Percentiles rank a stretch among this genome's conserved stretches.
Evolutionary conservation across 2,329 filamentous ascomycete species (phyloP).

Genomic region (Fusarium sp.): DNA sequence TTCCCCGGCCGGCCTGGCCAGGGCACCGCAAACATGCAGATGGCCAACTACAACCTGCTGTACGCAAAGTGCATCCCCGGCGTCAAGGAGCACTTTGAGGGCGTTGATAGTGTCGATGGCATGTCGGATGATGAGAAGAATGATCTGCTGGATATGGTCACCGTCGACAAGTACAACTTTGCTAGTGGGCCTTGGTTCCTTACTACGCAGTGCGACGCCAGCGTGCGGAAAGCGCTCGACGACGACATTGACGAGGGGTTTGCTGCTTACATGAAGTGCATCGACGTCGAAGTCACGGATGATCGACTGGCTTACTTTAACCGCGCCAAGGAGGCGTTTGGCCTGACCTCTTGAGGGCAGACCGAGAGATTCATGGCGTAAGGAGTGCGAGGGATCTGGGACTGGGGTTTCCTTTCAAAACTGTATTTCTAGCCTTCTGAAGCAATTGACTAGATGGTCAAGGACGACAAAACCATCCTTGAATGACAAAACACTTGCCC

Average conservation of each 20-base stretch:
- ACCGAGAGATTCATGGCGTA: background rate
- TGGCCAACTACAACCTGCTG: constrained; percentile 59
- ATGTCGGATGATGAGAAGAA: constrained; percentile 54
- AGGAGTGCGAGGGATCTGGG: background rate
- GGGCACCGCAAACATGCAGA: constrained; percentile 76
- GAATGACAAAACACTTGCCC: no score
- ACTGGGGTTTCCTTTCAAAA: background rate
- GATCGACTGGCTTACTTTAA: constrained; percentile 60
- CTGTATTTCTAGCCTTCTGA: constrained; percentile 2
- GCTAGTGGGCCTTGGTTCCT: constrained; percentile 68
- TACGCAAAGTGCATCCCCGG: constrained; percentile 64
- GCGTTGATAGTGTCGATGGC: constrained; percentile 47
- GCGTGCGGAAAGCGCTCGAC: constrained; percentile 54
- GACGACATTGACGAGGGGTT: constrained; percentile 60
- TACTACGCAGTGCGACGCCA: constrained; percentile 58
- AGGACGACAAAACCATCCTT: no score
- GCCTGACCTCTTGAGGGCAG: constrained; percentile 41
- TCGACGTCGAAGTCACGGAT: constrained; percentile 55
- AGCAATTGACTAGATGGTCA: no score
- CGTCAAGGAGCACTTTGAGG: constrained; percentile 54
- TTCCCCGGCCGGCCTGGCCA: constrained; percentile 73
- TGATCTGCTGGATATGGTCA: constrained; percentile 62
- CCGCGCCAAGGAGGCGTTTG: constrained; percentile 65
- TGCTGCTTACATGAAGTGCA: constrained; percentile 64
- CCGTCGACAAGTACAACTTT: constrained; percentile 68